Evolutionary conservation across 768 basidiomycete species (phyloP).

Genomic region (Lenzites betulinus): DNA sequence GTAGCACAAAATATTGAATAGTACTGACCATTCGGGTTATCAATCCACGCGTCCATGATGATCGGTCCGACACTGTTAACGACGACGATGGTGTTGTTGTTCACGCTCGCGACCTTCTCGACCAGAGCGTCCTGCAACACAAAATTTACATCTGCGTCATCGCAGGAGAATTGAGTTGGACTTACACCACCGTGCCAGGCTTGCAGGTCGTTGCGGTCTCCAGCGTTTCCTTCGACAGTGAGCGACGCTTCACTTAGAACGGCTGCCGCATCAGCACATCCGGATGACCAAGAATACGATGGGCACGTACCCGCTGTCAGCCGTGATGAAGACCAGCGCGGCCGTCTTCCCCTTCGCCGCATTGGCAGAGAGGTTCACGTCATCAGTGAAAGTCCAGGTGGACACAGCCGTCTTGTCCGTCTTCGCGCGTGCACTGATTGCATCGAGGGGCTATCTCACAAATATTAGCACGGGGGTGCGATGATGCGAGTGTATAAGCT

Average conservation of each 20-base stretch:
- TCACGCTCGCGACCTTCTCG: conserved; percentile 52
- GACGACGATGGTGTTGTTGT: conserved; percentile 64
- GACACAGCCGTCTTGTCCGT: conserved; percentile 44
- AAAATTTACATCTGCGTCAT: neutral
- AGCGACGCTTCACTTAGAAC: conserved; percentile 32
- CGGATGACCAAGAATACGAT: neutral
- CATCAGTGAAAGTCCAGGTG: conserved; percentile 49
- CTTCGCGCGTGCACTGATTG: conserved; percentile 42
- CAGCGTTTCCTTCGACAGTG: conserved; percentile 36
- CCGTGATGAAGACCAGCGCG: conserved; percentile 57
- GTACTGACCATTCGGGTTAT: conserved; percentile 46
- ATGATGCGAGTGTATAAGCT: neutral
- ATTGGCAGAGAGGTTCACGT: conserved; percentile 46
- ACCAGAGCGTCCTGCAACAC: conserved; percentile 35
- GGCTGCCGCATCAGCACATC: neutral
- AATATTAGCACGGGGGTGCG: neutral
- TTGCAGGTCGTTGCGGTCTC: conserved; percentile 34
- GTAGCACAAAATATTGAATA: neutral
- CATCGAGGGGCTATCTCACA: conserved; percentile 36
- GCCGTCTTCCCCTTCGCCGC: conserved; percentile 51
- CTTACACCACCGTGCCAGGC: conserved; percentile 32
- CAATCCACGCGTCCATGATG: conserved; percentile 45
- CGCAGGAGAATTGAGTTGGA: neutral
- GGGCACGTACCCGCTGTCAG: conserved; percentile 31
- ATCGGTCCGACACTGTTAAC: conserved; percentile 67